Evolutionary conservation across 345 rosid genomes (phyloP), one percentile per base, ranked within the genome.

Genomic region (Arabidopsis thaliana): DNA sequence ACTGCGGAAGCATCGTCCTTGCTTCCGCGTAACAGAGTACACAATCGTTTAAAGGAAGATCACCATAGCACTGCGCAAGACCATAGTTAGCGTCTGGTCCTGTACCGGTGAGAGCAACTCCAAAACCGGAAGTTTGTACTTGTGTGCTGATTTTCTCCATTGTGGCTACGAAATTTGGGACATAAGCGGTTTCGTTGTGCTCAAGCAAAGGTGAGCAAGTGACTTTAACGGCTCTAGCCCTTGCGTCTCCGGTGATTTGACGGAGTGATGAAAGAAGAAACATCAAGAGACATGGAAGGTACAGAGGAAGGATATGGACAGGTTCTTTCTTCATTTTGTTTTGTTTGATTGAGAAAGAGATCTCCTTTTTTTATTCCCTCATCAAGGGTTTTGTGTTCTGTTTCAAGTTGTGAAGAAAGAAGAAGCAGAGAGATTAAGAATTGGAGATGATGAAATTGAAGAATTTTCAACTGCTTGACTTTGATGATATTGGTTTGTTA

Each of bases 1-100:
- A 94, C 65, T 91, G 87, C 0, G 98, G 98, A 56, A 94, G 95
- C 44, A 86, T 45, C 8, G 96, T 88, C 0, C 97, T 85, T 8
- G 93, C 98, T 84, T 90, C 95, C 0, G 98, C 96, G 63, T 90
- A 94, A 59, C 98, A 94, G 66, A 94, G 74, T 7, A 87, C 95
- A 71, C 98, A 94, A 65, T 94, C 98, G 32, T 86, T 85, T 58
- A 76, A 65, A 32, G 96, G 79, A 53, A 94, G 93, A 69, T 94
- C 97, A 0, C 98, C 93, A 6, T 94, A 87, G 74, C 98, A 94
- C 76, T 91, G 97, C 0, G 95, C 88, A 3, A 94, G 88, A 59
- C 92, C 98, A 62, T 87, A 88, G 87, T 83, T 88, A 12, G 46
- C 65, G 14, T 94, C 92, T 0, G 86, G 88, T 51, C 95, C 97